A percentile compares a stretch with the other conserved stretches of the same genome.
These are phyloP conservation scores for Aristolochia californica DNA, from an alignment of 164 flowering plant genomes.

Conservation along the genomic window DNA sequence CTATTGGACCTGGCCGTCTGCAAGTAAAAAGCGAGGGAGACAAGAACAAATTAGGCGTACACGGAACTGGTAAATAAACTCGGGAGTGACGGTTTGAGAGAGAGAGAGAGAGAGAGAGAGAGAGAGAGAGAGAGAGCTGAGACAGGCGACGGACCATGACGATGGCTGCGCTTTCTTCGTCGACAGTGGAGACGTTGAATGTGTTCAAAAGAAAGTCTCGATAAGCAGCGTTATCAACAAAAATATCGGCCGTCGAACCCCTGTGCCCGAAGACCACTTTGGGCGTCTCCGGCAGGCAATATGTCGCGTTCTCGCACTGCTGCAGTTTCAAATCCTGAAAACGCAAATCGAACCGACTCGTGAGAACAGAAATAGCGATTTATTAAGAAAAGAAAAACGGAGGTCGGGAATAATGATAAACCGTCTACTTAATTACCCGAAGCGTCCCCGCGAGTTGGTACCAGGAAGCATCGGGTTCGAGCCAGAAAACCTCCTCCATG, in stretches of 20 bases:
- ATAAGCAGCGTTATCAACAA: constrained; percentile 42
- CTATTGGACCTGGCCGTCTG: constrained; percentile 33
- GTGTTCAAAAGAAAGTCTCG: constrained; percentile 31
- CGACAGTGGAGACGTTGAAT: constrained; percentile 39
- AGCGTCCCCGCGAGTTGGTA: constrained; percentile 24
- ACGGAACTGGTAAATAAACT: not conserved
- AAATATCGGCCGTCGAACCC: constrained; percentile 45
- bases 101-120: no score
- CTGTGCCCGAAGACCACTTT: constrained; percentile 29
- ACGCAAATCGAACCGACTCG: not conserved
- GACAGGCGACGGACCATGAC: constrained; percentile 23
- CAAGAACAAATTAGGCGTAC: not conserved
- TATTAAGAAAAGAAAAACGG: not conserved
- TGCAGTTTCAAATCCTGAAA: constrained; percentile 34
- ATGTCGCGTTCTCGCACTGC: constrained; percentile 32
- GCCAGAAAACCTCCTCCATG: constrained; percentile 43
- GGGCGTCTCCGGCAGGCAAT: constrained; percentile 33
- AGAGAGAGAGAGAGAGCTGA: no score
- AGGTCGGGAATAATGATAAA: not conserved
- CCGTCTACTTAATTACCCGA: constrained; percentile 15
- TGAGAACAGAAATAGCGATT: no score
- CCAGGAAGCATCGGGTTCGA: constrained; percentile 26
- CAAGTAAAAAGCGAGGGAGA: constrained; percentile 3
- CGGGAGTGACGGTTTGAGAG: not conserved
- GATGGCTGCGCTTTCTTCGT: constrained; percentile 44